phyloP scores from a whole-genome alignment of 192 early-diverging fungal species.

The Backusella sp. region DNA sequence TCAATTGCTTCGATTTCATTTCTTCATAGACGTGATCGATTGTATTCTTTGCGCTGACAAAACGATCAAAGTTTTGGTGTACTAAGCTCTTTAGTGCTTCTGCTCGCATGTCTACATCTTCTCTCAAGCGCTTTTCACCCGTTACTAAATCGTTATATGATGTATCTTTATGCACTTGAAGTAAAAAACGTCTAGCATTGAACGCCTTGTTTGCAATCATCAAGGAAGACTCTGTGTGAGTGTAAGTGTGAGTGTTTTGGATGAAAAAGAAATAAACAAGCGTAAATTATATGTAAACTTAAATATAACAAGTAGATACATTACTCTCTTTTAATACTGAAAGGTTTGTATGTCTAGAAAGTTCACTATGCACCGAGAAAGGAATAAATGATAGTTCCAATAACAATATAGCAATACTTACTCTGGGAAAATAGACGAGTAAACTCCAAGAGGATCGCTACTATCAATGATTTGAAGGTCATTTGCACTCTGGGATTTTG shows the following conservation, averaged over 20 bases:
- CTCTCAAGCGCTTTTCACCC: slow-evolving; percentile 71
- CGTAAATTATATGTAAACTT: neutral
- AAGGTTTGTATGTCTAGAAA: slow-evolving; percentile 17
- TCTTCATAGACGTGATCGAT: slow-evolving; percentile 94
- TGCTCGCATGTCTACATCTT: slow-evolving; percentile 75
- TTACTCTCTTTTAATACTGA: slow-evolving; percentile 30
- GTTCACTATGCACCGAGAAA: slow-evolving; percentile 12
- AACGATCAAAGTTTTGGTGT: slow-evolving; percentile 95
- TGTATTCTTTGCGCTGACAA: slow-evolving; percentile 92
- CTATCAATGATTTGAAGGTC: slow-evolving; percentile 41
- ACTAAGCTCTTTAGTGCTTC: slow-evolving; percentile 88
- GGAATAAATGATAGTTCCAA: neutral
- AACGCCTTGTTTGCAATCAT: slow-evolving; percentile 55
- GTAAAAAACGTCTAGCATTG: slow-evolving; percentile 71
- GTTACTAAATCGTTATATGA: slow-evolving; percentile 77
- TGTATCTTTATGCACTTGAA: slow-evolving; percentile 82
- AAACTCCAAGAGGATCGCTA: slow-evolving; percentile 48
- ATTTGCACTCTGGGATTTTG: slow-evolving; percentile 29
- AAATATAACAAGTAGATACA: neutral
- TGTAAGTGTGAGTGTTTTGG: neutral
- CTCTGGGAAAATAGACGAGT: slow-evolving; percentile 33
- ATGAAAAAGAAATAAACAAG: neutral
- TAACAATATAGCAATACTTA: neutral
- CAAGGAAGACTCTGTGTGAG: slow-evolving; percentile 38
- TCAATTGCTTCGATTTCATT: slow-evolving; percentile 84